These are phyloP conservation scores for Cajanus cajan DNA, from an alignment of 306 rosid genomes.

Conservation along the genomic window DNA sequence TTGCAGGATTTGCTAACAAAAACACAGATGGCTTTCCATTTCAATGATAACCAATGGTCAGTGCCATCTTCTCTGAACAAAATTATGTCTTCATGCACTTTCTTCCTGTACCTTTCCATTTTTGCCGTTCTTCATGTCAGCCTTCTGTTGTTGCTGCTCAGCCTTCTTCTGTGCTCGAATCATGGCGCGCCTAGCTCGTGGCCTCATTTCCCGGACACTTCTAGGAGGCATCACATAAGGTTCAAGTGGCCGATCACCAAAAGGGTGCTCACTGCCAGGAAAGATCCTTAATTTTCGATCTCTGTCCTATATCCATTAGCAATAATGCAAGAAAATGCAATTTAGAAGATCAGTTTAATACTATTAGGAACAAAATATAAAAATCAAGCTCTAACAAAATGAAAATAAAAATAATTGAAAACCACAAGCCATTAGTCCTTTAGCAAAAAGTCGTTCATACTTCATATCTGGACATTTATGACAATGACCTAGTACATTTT, in stretches of 20 bases:
- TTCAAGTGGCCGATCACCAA: conserved; percentile 77
- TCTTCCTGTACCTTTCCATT: conserved; percentile 48
- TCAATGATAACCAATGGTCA: not conserved
- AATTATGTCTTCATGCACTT: conserved; percentile 39
- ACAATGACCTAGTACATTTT: conserved; percentile 3
- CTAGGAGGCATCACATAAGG: conserved; percentile 76
- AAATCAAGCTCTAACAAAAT: not conserved
- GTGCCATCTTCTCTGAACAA: conserved; percentile 4
- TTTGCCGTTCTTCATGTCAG: conserved; percentile 46
- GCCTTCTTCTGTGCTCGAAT: conserved; percentile 85
- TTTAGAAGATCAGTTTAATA: not conserved
- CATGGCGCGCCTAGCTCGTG: conserved; percentile 86
- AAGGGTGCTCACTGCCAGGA: conserved; percentile 75
- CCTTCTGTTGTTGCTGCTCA: conserved; percentile 53
- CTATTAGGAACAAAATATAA: not conserved
- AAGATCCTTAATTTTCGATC: conserved; percentile 90
- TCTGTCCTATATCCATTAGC: conserved; percentile 71
- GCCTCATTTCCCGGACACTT: conserved; percentile 73
- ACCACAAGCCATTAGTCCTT: not conserved
- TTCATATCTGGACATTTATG: not conserved
- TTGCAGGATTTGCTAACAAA: conserved; percentile 1
- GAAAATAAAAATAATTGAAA: conserved; percentile 1
- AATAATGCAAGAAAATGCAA: conserved; percentile 22
- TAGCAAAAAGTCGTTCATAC: not conserved
- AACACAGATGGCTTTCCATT: not conserved